These are phyloP conservation scores for Candida nonsorbophila DNA, from an alignment of 805 yeast genomes.

Conservation along the genomic window DNA sequence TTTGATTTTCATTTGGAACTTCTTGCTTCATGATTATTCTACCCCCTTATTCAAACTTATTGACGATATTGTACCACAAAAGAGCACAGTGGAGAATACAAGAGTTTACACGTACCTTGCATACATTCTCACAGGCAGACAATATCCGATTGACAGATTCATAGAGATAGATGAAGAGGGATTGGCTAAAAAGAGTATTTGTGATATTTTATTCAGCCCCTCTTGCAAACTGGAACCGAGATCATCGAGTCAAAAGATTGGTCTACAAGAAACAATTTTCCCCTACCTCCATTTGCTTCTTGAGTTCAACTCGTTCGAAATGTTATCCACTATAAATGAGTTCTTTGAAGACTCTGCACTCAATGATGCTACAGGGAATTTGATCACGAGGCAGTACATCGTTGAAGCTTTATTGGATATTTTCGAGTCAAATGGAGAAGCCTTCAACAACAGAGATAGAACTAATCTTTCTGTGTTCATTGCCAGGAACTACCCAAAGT, in stretches of 20 bases:
- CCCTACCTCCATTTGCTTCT: slow-evolving; percentile 65
- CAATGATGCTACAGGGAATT: slow-evolving; percentile 50
- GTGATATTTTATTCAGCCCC: slow-evolving; percentile 46
- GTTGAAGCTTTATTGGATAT: slow-evolving; percentile 66
- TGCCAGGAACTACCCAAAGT: slow-evolving; percentile 79
- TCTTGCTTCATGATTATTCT: slow-evolving; percentile 60
- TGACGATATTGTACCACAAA: slow-evolving; percentile 16
- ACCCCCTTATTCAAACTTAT: slow-evolving; percentile 67
- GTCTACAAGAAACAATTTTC: slow-evolving; percentile 47
- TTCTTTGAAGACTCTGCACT: slow-evolving; percentile 76
- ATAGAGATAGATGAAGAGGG: slow-evolving; percentile 29
- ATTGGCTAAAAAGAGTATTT: slow-evolving; percentile 46
- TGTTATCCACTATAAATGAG: slow-evolving; percentile 68
- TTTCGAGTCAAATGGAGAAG: slow-evolving; percentile 28
- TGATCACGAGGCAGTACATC: slow-evolving; percentile 69
- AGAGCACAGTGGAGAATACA: slow-evolving; percentile 6
- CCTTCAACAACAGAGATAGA: slow-evolving; percentile 17
- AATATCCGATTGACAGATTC: slow-evolving; percentile 65
- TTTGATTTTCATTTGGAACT: slow-evolving; percentile 66
- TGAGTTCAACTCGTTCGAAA: slow-evolving; percentile 49
- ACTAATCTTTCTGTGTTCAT: slow-evolving; percentile 59
- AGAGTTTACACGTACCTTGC: slow-evolving; percentile 49
- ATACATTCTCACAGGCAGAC: slow-evolving; percentile 68
- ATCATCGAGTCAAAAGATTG: background rate
- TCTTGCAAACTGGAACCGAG: background rate